These are phyloP conservation scores for Plasmodium fragile DNA, from an alignment of 169 alveolate genomes.

Conservation along the genomic window DNA sequence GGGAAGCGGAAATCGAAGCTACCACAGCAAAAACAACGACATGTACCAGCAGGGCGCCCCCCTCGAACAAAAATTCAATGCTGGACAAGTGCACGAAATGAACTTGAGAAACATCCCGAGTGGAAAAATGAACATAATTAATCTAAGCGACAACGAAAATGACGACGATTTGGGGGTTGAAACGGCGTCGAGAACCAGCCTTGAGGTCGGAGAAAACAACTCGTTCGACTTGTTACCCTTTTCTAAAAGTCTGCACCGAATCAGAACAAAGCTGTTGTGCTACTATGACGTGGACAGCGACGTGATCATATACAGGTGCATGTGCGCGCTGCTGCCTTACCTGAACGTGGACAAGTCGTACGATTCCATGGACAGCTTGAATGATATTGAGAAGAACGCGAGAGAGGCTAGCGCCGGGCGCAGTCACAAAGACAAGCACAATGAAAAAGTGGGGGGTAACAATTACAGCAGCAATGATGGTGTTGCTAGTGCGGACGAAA, in stretches of 20 bases:
- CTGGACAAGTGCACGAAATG: background rate
- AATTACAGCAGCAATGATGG: background rate
- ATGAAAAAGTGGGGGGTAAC: background rate
- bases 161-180: background rate
- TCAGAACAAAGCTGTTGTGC: slow-evolving; percentile 28
- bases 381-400: slow-evolving; percentile 31
- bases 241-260: slow-evolving; percentile 22
- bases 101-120: background rate
- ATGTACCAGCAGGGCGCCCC: background rate
- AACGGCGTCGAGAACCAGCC: background rate
- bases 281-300: slow-evolving; percentile 58
- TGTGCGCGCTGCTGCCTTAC: slow-evolving; percentile 71
- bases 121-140: slow-evolving; percentile 67
- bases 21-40: background rate
- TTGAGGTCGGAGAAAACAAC: background rate
- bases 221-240: slow-evolving; percentile 62
- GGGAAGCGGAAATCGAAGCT: background rate
- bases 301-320: slow-evolving; percentile 65
- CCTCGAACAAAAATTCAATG: background rate
- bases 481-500: background rate
- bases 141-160: slow-evolving; percentile 12
- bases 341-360: slow-evolving; percentile 40
- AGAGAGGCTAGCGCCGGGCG: background rate
- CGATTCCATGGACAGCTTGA: slow-evolving; percentile 7
- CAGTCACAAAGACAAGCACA: background rate